Percentiles rank a stretch among this genome's conserved stretches.
Conservation (phyloP, 2,329 filamentous ascomycete genomes). For the Colletotrichum costaricense region DNA sequence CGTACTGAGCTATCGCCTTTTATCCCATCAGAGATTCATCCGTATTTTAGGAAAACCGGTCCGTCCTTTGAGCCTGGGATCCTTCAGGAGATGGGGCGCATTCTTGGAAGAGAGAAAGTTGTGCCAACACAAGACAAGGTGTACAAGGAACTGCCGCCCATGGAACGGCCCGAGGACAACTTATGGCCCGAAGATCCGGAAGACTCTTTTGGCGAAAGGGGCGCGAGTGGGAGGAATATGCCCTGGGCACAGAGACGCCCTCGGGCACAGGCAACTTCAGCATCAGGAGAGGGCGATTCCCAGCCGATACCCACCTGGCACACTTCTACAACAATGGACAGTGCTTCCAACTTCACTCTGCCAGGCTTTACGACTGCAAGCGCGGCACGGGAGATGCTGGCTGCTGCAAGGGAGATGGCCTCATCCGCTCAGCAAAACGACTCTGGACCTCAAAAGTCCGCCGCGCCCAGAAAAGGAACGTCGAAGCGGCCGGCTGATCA, state of each 20-base stretch:
- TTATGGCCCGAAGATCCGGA: conserved; percentile 64
- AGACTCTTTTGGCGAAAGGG: conserved; percentile 25
- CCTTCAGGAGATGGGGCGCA: conserved; percentile 75
- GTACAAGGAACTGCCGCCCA: conserved; percentile 60
- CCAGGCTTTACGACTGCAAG: conserved; percentile 73
- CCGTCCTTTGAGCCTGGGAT: conserved; percentile 74
- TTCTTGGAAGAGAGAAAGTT: conserved; percentile 69
- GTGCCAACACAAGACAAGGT: conserved; percentile 66
- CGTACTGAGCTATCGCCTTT: conserved; percentile 73
- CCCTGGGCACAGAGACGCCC: conserved; percentile 22
- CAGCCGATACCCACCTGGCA: conserved; percentile 16
- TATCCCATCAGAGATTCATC: conserved; percentile 59
- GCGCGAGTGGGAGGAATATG: conserved; percentile 14
- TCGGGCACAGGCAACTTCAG: conserved; percentile 8
- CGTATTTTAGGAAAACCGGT: conserved; percentile 67
- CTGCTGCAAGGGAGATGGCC: conserved; percentile 42
- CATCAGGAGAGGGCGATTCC: conserved; percentile 6
- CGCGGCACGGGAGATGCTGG: conserved; percentile 59
- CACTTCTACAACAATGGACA: conserved; percentile 70
- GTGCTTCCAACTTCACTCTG: conserved; percentile 67
- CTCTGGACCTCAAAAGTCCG: conserved; percentile 35
- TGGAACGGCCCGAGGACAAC: conserved; percentile 74
- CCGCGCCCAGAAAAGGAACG: conserved; percentile 40
- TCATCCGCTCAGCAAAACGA: conserved; percentile 27
- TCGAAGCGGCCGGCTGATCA: conserved; percentile 51